Conservation (phyloP, 169 alveolate genomes). For the Theileria orientalis region DNA sequence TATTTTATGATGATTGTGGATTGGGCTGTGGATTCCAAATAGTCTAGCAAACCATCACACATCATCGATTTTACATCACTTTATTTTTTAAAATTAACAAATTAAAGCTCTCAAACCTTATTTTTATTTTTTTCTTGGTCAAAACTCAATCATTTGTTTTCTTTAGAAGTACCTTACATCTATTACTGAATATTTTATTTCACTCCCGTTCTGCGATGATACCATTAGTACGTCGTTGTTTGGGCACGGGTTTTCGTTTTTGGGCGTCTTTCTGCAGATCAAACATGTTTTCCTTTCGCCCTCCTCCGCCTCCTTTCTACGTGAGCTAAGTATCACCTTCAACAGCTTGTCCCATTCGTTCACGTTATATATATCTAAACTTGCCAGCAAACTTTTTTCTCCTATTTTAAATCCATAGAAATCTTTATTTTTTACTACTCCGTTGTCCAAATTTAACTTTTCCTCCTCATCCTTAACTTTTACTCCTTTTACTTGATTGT, state of each 20-base stretch:
- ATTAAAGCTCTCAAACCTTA: background rate
- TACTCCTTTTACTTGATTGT: background rate
- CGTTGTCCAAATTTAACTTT: too few relatives aligned
- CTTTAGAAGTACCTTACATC: background rate
- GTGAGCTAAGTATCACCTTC: background rate
- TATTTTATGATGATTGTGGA: too few relatives aligned
- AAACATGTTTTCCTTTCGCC: slow-evolving; percentile 4
- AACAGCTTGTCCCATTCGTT: slow-evolving; percentile 41
- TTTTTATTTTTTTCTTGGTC: background rate
- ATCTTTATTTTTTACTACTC: background rate
- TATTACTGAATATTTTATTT: slow-evolving; percentile 6
- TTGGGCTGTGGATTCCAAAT: too few relatives aligned
- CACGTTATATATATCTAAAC: slow-evolving; percentile 24
- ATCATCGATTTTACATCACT: too few relatives aligned
- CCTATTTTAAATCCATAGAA: slow-evolving; percentile 2
- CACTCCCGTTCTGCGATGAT: slow-evolving; percentile 5
- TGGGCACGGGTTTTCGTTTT: background rate
- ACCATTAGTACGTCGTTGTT: background rate
- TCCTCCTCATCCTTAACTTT: background rate
- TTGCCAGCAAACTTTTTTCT: slow-evolving; percentile 8
- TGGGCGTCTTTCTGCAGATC: background rate
- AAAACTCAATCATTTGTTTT: too few relatives aligned
- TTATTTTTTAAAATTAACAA: too few relatives aligned
- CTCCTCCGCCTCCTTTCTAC: background rate
- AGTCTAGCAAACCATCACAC: too few relatives aligned